These are phyloP conservation scores for Brassica cretica DNA, from an alignment of 345 rosid genomes.

Conservation along the genomic window DNA sequence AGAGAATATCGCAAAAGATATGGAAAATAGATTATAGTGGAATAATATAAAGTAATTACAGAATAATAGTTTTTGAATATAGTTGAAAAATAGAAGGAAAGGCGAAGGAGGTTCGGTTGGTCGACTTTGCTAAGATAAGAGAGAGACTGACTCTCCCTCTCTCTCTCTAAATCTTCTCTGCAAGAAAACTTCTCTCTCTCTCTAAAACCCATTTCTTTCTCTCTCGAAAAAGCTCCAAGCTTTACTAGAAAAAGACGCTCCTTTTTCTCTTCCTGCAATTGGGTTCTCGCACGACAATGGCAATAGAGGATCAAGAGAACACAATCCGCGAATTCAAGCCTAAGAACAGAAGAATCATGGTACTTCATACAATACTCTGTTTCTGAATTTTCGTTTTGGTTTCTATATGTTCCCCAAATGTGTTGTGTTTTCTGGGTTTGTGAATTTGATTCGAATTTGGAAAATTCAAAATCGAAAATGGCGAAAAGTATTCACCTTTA, in stretches of 20 bases:
- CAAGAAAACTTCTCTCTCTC: slow-evolving; percentile 25
- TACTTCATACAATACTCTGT: slow-evolving; percentile 23
- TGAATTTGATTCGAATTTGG: slow-evolving; percentile 11
- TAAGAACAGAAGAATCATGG: slow-evolving; percentile 82
- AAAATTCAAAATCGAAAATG: slow-evolving; percentile 15
- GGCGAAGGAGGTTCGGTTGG: slow-evolving; percentile 50
- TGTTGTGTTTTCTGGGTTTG: slow-evolving; percentile 26
- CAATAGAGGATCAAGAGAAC: slow-evolving; percentile 77
- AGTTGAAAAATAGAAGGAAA: slow-evolving; percentile 42
- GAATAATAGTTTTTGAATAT: slow-evolving; percentile 9
- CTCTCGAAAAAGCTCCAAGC: slow-evolving; percentile 21
- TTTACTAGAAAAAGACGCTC: slow-evolving; percentile 28
- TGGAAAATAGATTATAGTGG: background rate
- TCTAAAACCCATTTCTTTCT: slow-evolving; percentile 18
- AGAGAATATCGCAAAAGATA: slow-evolving; percentile 2
- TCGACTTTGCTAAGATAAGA: slow-evolving; percentile 62
- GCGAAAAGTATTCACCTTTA: slow-evolving; percentile 18
- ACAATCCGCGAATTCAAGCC: slow-evolving; percentile 78
- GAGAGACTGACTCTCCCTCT: slow-evolving; percentile 47
- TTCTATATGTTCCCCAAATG: background rate
- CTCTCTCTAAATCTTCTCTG: slow-evolving; percentile 21
- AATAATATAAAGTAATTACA: background rate
- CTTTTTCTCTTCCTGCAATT: background rate
- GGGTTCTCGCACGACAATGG: slow-evolving; percentile 48
- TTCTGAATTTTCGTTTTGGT: background rate